Conservation (phyloP, 148 eudicot genomes). For the Heliamphora exappendiculata region DNA sequence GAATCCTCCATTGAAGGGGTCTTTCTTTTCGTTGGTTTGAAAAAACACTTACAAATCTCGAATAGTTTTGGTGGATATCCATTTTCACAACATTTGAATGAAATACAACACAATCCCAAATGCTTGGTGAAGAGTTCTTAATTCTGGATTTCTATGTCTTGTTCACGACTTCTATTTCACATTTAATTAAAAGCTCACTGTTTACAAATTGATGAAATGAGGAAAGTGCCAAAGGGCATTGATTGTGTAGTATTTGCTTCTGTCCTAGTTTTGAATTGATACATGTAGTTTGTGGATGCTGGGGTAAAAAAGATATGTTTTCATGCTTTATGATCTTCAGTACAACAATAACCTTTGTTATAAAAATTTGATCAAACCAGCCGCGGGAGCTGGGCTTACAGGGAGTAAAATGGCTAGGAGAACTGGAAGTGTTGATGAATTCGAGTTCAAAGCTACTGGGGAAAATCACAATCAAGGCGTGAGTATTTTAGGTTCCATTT, state of each 20-base stretch:
- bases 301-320: neutral
- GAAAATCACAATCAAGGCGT: conserved; percentile 94
- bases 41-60: neutral
- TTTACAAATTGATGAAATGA: neutral
- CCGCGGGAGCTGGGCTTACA: conserved; percentile 98
- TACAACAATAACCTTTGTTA: neutral
- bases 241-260: neutral
- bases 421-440: conserved; percentile 83
- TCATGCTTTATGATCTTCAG: neutral
- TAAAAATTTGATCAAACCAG: conserved; percentile 27
- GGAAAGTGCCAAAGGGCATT: neutral
- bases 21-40: neutral
- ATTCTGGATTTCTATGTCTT: neutral
- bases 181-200: neutral
- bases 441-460: conserved; percentile 83
- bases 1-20: neutral
- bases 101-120: neutral
- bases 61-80: neutral
- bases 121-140: neutral
- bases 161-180: neutral
- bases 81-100: neutral
- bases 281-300: neutral
- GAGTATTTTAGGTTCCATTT: conserved; percentile 27
- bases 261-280: neutral
- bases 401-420: conserved; percentile 96